Base-by-base conservation (phyloP, 257 asterid genomes). In the Forsythia suspensa region DNA sequence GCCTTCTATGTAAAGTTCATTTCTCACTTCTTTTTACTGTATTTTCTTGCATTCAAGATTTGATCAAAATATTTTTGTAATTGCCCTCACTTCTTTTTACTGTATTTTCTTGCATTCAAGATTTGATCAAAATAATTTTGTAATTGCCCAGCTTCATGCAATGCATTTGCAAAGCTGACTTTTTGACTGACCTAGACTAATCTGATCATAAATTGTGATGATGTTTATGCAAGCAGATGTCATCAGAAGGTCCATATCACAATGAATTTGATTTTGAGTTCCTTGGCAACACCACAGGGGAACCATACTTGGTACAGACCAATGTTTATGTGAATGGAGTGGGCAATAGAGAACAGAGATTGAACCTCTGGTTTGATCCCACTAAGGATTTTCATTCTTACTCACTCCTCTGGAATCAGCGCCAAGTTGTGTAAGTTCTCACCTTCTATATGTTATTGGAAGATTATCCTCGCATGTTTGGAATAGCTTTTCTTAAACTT, bases 311-410 rank as follows among this genome's bases (percentile, higher is more conserved):
- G 0, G 97, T 94, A 9, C 98, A 94, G 79, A 94, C 98, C 6
- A 94, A 94, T 84, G 89, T 94, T 1, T 94, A 86, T 55, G 95
- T 91, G 0, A 94, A 94, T 80, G 98, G 97, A 10, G 90, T 91
- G 4, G 98, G 98, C 2, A 91, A 94, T 80, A 87, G 98, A 76
- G 98, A 94, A 72, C 97, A 94, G 78, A 84, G 98, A 72, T 74
- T 92, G 70, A 91, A 91, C 73, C 97, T 92, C 37, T 94, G 98
- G 98, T 94, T 94, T 61, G 98, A 94, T 21, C 97, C 98, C 73
- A 87, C 95, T 4, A 87, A 86, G 76, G 98, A 90, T 3, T 94
- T 92, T 48, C 98, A 94, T 59, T 76, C 91, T 9, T 94, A 94
- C 78, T 91, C 98, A 74, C 66, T 94, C 74, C 42, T 78, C 38